phyloP scores from a whole-genome alignment of 371 early-diverging fungal genomes.

The Haplosporangium sp. region DNA sequence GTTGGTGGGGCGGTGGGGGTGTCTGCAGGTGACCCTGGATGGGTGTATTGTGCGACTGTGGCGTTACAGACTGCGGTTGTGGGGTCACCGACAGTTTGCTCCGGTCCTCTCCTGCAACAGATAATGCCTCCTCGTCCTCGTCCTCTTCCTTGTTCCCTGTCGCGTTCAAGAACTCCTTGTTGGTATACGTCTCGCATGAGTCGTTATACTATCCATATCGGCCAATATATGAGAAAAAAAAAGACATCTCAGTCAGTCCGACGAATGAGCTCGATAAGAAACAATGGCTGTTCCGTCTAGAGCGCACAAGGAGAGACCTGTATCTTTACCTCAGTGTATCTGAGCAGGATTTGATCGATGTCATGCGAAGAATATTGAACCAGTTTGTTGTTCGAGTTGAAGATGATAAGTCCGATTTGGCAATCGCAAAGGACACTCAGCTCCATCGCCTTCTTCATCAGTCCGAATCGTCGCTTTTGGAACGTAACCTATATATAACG shows the following conservation, averaged over 20 bases:
- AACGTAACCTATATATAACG: conserved; percentile 87
- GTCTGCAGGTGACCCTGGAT: conserved; percentile 39
- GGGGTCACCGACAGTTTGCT: conserved; percentile 52
- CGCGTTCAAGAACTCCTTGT: conserved; percentile 46
- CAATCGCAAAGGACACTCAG: conserved; percentile 96
- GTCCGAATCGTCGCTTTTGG: conserved; percentile 96
- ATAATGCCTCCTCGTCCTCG: conserved; percentile 49
- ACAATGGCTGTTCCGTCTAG: background rate
- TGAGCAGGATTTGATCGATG: conserved; percentile 92
- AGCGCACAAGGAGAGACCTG: background rate
- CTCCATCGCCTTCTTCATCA: conserved; percentile 99
- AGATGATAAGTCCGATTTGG: conserved; percentile 95
- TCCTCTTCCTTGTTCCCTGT: conserved; percentile 42
- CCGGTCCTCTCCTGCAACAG: conserved; percentile 46
- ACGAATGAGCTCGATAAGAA: background rate
- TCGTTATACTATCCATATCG: conserved; percentile 33
- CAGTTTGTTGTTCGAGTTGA: conserved; percentile 91
- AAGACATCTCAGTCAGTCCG: too few relatives aligned
- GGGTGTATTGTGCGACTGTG: conserved; percentile 40
- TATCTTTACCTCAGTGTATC: conserved; percentile 84
- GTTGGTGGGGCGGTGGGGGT: conserved; percentile 38
- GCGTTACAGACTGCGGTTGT: conserved; percentile 42
- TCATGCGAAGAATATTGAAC: conserved; percentile 93
- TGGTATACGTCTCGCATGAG: conserved; percentile 45
- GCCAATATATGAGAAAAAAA: background rate